These are phyloP conservation scores for Pythium brassicae DNA, from an alignment of 352 stramenopile species.

Conservation along the genomic window DNA sequence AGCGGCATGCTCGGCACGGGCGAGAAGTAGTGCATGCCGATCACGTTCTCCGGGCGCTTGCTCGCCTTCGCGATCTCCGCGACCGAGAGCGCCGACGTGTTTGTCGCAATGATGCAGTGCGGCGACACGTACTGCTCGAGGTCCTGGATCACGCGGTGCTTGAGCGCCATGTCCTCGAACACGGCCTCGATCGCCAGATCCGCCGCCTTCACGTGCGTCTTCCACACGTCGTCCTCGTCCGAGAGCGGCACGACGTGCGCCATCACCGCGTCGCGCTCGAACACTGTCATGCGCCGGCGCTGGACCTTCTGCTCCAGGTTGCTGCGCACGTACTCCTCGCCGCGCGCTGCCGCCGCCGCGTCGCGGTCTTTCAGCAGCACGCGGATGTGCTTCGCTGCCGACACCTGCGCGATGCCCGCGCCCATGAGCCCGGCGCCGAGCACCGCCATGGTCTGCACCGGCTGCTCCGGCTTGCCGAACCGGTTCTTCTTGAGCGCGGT, in stretches of 20 bases:
- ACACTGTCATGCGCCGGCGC: conserved; percentile 90
- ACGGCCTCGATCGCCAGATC: conserved; percentile 98
- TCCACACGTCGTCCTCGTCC: conserved; percentile 89
- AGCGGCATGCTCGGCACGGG: conserved; percentile 97
- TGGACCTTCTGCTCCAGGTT: conserved; percentile 96
- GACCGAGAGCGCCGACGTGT: conserved; percentile 97
- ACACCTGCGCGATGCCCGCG: conserved; percentile 96
- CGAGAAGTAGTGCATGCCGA: conserved; percentile 99
- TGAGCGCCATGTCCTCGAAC: conserved; percentile 96
- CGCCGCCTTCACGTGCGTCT: conserved; percentile 90
- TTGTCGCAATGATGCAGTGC: conserved; percentile 96
- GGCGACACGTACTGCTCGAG: conserved; percentile 91
- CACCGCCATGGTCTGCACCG: conserved; percentile 92
- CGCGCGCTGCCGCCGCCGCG: conserved; percentile 71
- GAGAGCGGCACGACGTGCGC: conserved; percentile 91
- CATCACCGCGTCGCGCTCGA: conserved; percentile 89
- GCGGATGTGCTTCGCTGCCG: conserved; percentile 91
- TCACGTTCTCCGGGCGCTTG: conserved; percentile 87
- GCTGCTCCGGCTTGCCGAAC: conserved; percentile 86
- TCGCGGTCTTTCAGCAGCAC: conserved; percentile 97
- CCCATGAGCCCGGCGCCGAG: conserved; percentile 98
- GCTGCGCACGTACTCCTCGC: conserved; percentile 91
- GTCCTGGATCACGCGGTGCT: conserved; percentile 94
- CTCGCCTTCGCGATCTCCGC: conserved; percentile 89
- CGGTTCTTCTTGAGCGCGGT: conserved; percentile 98